Base-by-base conservation (phyloP, 1,139 yeast species). In the Pichia sp. region DNA sequence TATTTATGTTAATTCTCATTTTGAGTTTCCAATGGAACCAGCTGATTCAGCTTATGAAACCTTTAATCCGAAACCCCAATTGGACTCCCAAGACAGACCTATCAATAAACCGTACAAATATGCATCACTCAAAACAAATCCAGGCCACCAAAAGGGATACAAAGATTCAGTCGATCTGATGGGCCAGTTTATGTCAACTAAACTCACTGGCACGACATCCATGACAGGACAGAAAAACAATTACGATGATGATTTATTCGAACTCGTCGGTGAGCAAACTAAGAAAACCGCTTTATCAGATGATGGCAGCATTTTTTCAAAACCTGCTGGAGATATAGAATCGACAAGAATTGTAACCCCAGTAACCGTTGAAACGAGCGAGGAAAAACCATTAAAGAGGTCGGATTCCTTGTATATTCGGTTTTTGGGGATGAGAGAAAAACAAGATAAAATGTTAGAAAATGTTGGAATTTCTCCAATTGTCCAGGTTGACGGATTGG, bases 1-100 rank as follows among this genome's bases (percentile, higher is more conserved):
- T 43, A 44, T 58, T 5, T 47, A 49, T 43, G 60, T 58, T 9
- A 58, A 52, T 36, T 51, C 57, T 5, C 49, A 49, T 32, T 58
- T 58, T 48, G 55, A 47, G 36, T 56, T 56, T 44, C 60, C 60
- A 10, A 44, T 47, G 44, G 50, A 45, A 8, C 36, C 33, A 31
- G 33, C 33, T 31, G 33, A 31, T 16, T 2, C 2, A 16, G 23
- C 23, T 16, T 16, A 16, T 16, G 23, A 16, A 16, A 16, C 23
- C 23, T 16, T 16, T 16, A 16, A 16, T 16, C 23, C 23, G 23
- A 16, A 16, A 16, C 23, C 23, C 23, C 23, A 16, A 16, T 16
- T 16, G 23, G 23, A 16, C 23, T 16, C 23, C 23, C 23, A 16
- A 16, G 2, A 16, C 23, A 16, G 23, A 16, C 23, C 23, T 16